Conservation (phyloP, 2,329 filamentous ascomycete species). For the Penicillium hordei region DNA sequence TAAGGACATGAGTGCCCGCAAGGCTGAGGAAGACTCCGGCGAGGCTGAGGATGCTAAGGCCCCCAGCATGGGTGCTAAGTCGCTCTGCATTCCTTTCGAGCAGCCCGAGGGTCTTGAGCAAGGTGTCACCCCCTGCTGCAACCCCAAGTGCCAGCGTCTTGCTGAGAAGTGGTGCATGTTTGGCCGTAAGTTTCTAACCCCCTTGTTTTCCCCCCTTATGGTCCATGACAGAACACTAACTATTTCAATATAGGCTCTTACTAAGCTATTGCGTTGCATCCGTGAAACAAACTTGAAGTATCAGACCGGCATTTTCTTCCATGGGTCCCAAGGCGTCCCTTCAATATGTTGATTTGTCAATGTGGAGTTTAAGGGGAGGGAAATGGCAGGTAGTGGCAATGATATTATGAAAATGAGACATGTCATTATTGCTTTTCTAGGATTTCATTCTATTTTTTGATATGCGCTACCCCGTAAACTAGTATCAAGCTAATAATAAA, state of each 20-base stretch:
- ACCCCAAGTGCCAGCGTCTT: conserved; percentile 73
- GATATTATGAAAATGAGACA: conserved; percentile 14
- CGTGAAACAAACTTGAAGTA: not conserved
- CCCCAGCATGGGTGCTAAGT: conserved; percentile 74
- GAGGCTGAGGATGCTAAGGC: conserved; percentile 71
- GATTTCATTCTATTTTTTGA: not conserved
- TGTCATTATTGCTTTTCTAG: conserved; percentile 7
- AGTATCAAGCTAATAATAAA: not conserved
- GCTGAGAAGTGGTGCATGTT: conserved; percentile 93
- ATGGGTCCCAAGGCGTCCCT: conserved; percentile 3
- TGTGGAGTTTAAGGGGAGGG: conserved; percentile 7
- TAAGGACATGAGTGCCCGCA: conserved; percentile 85
- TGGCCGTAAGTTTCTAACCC: conserved; percentile 60
- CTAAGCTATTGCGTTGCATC: not conserved
- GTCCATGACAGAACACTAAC: not conserved
- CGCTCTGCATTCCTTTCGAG: conserved; percentile 76
- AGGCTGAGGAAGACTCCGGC: conserved; percentile 60
- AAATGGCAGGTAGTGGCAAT: conserved; percentile 10
- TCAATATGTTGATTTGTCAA: conserved; percentile 4
- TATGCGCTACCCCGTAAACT: not conserved
- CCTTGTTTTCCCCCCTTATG: not conserved
- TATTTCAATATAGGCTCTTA: conserved; percentile 3
- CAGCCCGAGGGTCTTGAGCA: conserved; percentile 77
- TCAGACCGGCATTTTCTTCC: conserved; percentile 1
- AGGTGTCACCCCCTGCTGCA: conserved; percentile 87